A percentile compares a stretch with the other conserved stretches of the same genome.
phyloP scores from a whole-genome alignment of 176 grass and related monocot genomes.

The Typha latifolia region DNA sequence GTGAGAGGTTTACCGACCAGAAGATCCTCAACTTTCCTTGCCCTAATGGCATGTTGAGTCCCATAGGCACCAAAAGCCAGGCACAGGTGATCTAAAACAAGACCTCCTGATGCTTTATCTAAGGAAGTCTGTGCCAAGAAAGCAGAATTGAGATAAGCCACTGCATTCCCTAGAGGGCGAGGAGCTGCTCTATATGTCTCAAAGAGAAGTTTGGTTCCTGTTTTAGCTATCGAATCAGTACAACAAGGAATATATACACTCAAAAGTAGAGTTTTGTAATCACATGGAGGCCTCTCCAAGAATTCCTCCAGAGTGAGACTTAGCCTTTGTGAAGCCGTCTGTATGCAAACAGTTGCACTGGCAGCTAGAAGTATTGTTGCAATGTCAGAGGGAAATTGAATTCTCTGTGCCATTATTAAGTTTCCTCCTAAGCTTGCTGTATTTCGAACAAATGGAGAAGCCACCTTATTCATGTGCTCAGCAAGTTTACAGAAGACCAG shows the following conservation, averaged over 20 bases:
- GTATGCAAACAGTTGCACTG: constrained; percentile 25
- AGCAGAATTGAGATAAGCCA: constrained; percentile 30
- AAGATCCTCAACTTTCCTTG: constrained; percentile 33
- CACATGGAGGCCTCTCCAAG: constrained; percentile 27
- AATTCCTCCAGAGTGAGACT: constrained; percentile 32
- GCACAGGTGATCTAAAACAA: constrained; percentile 7
- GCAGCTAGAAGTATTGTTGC: constrained; percentile 39
- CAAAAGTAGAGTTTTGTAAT: constrained; percentile 25
- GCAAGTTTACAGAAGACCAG: constrained; percentile 24
- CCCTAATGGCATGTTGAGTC: constrained; percentile 22
- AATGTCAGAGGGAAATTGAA: constrained; percentile 28
- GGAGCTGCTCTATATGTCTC: constrained; percentile 38
- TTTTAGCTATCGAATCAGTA: not conserved
- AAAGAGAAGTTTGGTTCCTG: constrained; percentile 5
- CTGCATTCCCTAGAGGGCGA: constrained; percentile 31
- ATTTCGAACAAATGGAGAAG: constrained; percentile 32
- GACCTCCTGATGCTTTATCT: not conserved
- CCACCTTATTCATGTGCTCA: not conserved
- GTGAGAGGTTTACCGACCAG: constrained; percentile 23
- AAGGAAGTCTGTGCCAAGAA: constrained; percentile 25
- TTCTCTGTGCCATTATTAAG: constrained; percentile 31
- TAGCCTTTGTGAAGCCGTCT: constrained; percentile 13
- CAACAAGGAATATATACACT: constrained; percentile 35
- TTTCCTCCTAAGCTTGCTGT: constrained; percentile 39
- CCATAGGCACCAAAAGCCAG: constrained; percentile 39